Percentiles rank a stretch among this genome's conserved stretches.
phyloP scores from a whole-genome alignment of 2,329 filamentous ascomycete species.

The Sporothrix inflata region DNA sequence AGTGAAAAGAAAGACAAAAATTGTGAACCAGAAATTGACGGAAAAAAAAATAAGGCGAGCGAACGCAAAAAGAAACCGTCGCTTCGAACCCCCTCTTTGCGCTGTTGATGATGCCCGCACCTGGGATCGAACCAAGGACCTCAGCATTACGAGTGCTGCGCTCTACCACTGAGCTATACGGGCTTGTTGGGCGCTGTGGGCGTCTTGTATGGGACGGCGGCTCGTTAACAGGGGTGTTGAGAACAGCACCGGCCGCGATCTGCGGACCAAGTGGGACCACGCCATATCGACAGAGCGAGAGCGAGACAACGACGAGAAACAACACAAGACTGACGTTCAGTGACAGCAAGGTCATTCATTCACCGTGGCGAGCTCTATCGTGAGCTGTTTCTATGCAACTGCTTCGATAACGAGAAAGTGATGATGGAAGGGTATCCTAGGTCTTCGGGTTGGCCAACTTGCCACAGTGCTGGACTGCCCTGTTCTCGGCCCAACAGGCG shows the following conservation, averaged over 20 bases:
- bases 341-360: too few relatives aligned
- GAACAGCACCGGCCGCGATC: not conserved
- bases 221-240: constrained; percentile 4
- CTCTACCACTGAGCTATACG: constrained; percentile 28
- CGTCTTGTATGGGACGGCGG: constrained; percentile 17
- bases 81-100: not conserved
- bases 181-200: not conserved
- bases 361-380: not conserved
- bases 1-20: not conserved
- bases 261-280: not conserved
- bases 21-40: not conserved
- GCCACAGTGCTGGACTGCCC: not conserved
- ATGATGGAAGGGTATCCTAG: not conserved
- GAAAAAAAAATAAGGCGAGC: not conserved
- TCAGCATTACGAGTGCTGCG: constrained; percentile 28
- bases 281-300: not conserved
- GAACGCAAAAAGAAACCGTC: not conserved
- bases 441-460: not conserved
- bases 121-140: constrained; percentile 28
- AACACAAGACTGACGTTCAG: not conserved
- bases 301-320: not conserved
- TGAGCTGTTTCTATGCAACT: not conserved
- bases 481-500: not conserved
- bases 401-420: not conserved
- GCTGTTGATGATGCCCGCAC: constrained; percentile 13